phyloP scores from a whole-genome alignment of 2,329 filamentous ascomycete genomes.

The Penicillium sp. region DNA sequence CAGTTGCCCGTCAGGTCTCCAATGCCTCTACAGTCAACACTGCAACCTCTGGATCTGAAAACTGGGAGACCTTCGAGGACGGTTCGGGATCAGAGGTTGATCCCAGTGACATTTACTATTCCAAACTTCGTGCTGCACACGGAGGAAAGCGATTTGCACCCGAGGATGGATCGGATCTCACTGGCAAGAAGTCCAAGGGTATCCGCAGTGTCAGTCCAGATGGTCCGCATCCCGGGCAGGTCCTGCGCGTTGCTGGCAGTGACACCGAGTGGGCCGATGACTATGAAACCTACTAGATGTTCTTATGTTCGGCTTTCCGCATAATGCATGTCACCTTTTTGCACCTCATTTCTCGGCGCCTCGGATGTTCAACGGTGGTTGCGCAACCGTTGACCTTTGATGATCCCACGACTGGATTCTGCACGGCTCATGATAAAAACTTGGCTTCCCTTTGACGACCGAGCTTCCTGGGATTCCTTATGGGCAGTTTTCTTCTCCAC shows the following conservation, averaged over 20 bases:
- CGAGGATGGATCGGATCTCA: conserved; percentile 36
- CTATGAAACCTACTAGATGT: conserved; percentile 41
- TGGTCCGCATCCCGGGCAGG: conserved; percentile 42
- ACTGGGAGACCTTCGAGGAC: conserved; percentile 97
- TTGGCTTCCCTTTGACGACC: conserved; percentile 18
- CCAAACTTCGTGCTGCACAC: conserved; percentile 68
- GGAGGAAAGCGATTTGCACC: conserved; percentile 58
- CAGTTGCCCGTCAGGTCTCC: conserved; percentile 64
- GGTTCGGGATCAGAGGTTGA: conserved; percentile 72
- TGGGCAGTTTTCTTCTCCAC: conserved; percentile 14
- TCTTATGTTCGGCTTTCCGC: neutral
- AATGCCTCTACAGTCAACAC: conserved; percentile 66
- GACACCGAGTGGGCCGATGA: conserved; percentile 57
- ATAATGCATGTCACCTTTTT: neutral
- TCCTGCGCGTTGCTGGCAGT: conserved; percentile 49
- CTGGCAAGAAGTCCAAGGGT: conserved; percentile 45
- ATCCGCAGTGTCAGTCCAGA: conserved; percentile 49
- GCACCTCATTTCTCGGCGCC: conserved; percentile 11
- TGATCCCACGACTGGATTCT: conserved; percentile 30
- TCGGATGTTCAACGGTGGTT: conserved; percentile 19
- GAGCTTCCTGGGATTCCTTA: conserved; percentile 15
- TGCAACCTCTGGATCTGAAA: conserved; percentile 78
- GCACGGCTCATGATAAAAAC: conserved; percentile 20
- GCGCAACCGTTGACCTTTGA: conserved; percentile 23
- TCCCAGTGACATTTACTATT: conserved; percentile 73